These are phyloP conservation scores for Guillardia theta DNA, from an alignment of 78 protist species.

Conservation along the genomic window DNA sequence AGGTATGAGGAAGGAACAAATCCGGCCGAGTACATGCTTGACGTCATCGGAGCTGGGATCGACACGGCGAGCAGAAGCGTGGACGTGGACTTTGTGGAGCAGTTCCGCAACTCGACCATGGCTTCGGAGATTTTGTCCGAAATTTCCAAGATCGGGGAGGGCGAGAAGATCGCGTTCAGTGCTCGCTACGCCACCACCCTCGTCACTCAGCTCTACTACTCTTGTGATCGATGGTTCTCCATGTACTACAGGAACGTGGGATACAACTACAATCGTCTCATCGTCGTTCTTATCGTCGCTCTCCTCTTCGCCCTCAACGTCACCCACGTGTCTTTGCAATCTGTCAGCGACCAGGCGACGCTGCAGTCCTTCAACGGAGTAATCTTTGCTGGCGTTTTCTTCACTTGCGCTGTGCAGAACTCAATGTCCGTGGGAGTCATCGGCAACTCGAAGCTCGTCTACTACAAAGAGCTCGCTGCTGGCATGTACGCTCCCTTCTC, in stretches of 20 bases:
- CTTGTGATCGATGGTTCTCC: neutral
- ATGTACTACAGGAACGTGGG: neutral
- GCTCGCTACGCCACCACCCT: too few relatives aligned
- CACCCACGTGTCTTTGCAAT: neutral
- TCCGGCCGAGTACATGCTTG: neutral
- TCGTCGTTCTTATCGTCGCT: neutral
- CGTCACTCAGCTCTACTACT: neutral
- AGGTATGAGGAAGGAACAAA: neutral
- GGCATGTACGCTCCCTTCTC: neutral
- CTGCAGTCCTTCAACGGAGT: neutral
- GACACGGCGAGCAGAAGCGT: neutral
- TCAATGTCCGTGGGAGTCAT: neutral
- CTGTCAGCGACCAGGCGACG: neutral
- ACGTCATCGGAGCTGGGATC: neutral
- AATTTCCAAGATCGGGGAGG: neutral
- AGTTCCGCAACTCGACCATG: neutral
- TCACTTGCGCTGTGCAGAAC: neutral
- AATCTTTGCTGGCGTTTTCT: neutral
- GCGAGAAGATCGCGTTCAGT: too few relatives aligned
- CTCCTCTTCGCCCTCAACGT: neutral
- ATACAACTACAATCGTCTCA: neutral
- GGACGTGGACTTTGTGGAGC: neutral
- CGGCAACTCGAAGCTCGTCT: neutral
- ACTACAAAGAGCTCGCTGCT: neutral
- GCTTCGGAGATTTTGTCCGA: neutral